Evolutionary conservation across 306 rosid species (phyloP), one percentile per base, ranked within the genome.

Genomic region (Quercus berberidifolia): DNA sequence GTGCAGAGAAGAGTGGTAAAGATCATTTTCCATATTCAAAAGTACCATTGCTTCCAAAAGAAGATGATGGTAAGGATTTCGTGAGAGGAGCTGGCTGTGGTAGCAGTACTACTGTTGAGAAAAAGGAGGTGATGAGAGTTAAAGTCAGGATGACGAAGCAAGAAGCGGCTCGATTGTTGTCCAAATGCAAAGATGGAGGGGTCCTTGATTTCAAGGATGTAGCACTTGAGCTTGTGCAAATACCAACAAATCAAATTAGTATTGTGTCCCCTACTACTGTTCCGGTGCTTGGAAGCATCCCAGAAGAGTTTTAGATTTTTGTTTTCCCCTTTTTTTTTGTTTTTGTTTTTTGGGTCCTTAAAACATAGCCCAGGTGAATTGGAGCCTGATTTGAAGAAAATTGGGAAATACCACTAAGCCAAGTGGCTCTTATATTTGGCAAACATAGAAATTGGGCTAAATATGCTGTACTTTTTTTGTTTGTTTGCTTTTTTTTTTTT

Each of bases 81-180:
- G 71, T 8, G n/a, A 63, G 69, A 60, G 65, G 33, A 56, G 26
- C n/a, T 74, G 60, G 26, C 62, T 64, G 41, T 4, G 14, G 33
- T 21, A 52, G 9, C 31, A 33, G 31, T 56, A 33, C 55, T 35
- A 65, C 57, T 11, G 58, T 33, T 1, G 73, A 79, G 35, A 74
- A 75, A 51, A 72, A 74, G 18, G 78, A 21, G 20, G 79, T 76
- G 35, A 82, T 83, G 20, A 85, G 94, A 77, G 89, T 91, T 52
- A 91, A 88, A 79, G 85, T 91, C 2, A 86, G 60, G 85, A 89
- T 91, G 94, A 91, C 97, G 43, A 91, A 82, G 83, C 76, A 88
- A 78, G 92, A 91, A 83, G 97, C 94, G 0, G 73, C 82, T 18
- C 70, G 85, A 46, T 68, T 91, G 63, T 69, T 91, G n/a, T 85